Percentiles rank a stretch among this genome's conserved stretches.
These are phyloP conservation scores for Nicotiana rustica DNA, from an alignment of 305 asterid species.

Conservation along the genomic window DNA sequence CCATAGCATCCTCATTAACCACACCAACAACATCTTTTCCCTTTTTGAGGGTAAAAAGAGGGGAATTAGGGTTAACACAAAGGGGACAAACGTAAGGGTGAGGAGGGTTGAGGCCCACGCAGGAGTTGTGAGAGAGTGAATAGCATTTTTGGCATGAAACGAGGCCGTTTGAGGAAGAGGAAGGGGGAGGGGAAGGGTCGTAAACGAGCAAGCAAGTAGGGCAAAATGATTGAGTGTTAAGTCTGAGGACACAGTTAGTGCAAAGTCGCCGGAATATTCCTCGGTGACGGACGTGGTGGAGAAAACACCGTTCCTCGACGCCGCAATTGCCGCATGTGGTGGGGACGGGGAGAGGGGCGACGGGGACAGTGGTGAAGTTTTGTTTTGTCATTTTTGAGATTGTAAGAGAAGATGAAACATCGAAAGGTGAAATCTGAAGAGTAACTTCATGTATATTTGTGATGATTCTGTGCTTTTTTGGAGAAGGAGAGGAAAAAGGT, in stretches of 20 bases:
- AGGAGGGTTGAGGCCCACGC: slow-evolving; percentile 51
- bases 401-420: slow-evolving; percentile 16
- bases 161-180: slow-evolving; percentile 44
- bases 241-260: slow-evolving; percentile 88
- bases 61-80: slow-evolving; percentile 61
- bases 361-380: slow-evolving; percentile 32
- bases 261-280: slow-evolving; percentile 72
- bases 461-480: not conserved
- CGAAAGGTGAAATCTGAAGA: not conserved
- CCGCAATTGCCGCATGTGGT: slow-evolving; percentile 71
- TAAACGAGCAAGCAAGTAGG: slow-evolving; percentile 82
- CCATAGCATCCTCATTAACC: slow-evolving; percentile 48
- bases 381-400: slow-evolving; percentile 28
- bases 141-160: slow-evolving; percentile 71
- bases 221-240: slow-evolving; percentile 78
- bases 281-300: slow-evolving; percentile 79
- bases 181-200: slow-evolving; percentile 52
- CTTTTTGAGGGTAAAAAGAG: slow-evolving; percentile 51
- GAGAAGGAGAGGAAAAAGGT: not conserved
- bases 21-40: slow-evolving; percentile 41
- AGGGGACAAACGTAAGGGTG: slow-evolving; percentile 74
- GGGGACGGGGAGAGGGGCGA: slow-evolving; percentile 35
- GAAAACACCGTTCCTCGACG: slow-evolving; percentile 61
- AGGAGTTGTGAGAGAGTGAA: slow-evolving; percentile 71
- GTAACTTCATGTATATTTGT: slow-evolving; percentile 26